Evolutionary conservation across 2,329 filamentous ascomycete species (phyloP), one percentile per base, ranked within the genome.

Genomic region (Sclerotiophoma versabilis): DNA sequence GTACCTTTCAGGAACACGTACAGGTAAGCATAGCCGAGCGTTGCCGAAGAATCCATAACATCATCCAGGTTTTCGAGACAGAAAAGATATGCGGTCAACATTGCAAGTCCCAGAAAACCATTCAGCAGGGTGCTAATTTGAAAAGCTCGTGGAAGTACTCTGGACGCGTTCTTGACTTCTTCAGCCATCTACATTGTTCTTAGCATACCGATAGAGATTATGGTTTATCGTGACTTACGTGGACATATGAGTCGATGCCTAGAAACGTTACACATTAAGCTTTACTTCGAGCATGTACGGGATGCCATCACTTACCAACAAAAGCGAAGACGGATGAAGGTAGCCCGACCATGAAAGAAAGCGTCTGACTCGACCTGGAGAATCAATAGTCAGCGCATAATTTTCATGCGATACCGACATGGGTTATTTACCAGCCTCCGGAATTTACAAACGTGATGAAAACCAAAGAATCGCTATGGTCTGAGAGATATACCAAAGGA

Each of bases 401-500:
- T n/a, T n/a, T n/a, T n/a, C n/a, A n/a, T n/a, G n/a, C n/a, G n/a
- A n/a, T n/a, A n/a, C n/a, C n/a, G n/a, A n/a, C n/a, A n/a, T n/a
- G n/a, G n/a, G n/a, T n/a, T n/a, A 58, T 74, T 1, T 65, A 59
- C 74, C 77, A 82, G 5, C 68, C 73, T 3, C 78, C 79, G 14
- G 60, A 46, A 51, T 82, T 80, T 14, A 68, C 62, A 54, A 82
- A 82, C 0, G 73, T 57, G 4, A 73, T 73, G 49, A 81, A 80
- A 0, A 80, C 77, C 2, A 73, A 70, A 0, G 75, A 60, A 11
- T 66, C 59, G 7, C 66, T 68, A 19, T 72, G 71, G 1, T 76
- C 73, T 1, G 75, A 73, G 57, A 78, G 69, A 1, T 74, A 70
- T 57, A 75, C 74, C 7, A 82, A 64, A 1, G 76, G 70, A 15